phyloP scores from a whole-genome alignment of 768 basidiomycete species.

The Collybiopsis luxurians region DNA sequence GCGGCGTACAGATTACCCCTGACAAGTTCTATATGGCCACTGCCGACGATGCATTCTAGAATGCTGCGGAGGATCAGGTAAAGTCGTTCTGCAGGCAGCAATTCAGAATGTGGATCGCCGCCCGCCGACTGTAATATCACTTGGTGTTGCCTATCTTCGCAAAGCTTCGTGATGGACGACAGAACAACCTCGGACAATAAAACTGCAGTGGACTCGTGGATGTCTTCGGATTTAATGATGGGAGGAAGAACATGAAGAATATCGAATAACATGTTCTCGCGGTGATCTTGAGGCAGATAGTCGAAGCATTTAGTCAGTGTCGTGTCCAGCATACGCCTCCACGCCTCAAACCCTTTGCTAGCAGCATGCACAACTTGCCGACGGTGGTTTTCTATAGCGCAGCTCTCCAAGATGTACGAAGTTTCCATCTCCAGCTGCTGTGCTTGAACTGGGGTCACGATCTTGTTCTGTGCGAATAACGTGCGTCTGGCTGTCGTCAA shows the following conservation, averaged over 20 bases:
- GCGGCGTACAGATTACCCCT: slow-evolving; percentile 95
- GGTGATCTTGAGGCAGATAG: slow-evolving; percentile 73
- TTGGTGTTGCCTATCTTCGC: slow-evolving; percentile 77
- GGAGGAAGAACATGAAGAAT: slow-evolving; percentile 79
- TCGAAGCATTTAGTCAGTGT: slow-evolving; percentile 84
- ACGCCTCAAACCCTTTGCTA: slow-evolving; percentile 71
- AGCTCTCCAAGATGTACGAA: slow-evolving; percentile 76
- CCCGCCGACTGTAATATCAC: slow-evolving; percentile 62
- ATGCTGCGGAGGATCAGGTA: slow-evolving; percentile 70
- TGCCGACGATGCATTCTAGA: slow-evolving; percentile 72
- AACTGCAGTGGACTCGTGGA: slow-evolving; percentile 73
- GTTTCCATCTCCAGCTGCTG: slow-evolving; percentile 71
- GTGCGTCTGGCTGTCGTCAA: slow-evolving; percentile 57
- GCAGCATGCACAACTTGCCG: slow-evolving; percentile 75
- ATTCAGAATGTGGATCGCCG: slow-evolving; percentile 60
- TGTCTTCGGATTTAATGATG: slow-evolving; percentile 60
- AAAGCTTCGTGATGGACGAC: slow-evolving; percentile 83
- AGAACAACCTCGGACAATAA: slow-evolving; percentile 80
- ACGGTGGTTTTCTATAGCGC: slow-evolving; percentile 85
- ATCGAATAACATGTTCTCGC: slow-evolving; percentile 90
- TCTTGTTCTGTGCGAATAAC: slow-evolving; percentile 64
- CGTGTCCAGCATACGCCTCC: slow-evolving; percentile 84
- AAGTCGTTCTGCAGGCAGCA: slow-evolving; percentile 78
- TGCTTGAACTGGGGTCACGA: slow-evolving; percentile 58
- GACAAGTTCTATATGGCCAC: slow-evolving; percentile 77